Evolutionary conservation across 495 filamentous ascomycete genomes (phyloP), one percentile per base, ranked within the genome.

Genomic region (Aeminium ludgeri): DNA sequence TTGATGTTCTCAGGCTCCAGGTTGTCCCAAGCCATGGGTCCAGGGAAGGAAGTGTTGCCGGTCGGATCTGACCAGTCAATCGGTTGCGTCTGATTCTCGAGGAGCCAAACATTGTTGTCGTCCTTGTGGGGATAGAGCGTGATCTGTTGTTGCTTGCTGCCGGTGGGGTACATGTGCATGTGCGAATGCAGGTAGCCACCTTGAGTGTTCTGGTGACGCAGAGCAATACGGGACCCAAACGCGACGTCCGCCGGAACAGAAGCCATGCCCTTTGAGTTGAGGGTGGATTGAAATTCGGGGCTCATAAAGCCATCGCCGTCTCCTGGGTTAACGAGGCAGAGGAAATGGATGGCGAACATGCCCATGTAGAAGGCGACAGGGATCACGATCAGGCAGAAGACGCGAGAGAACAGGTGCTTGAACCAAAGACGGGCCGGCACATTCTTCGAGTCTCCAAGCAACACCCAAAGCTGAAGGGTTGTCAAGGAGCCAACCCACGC

Each of bases 301-400:
- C 84, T 93, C 89, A 97, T 97, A 68, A 97, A 97, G 39, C 89
- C 89, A 58, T 97, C 89, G 33, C 89, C 89, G 17, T 97, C 89
- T 36, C 89, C 89, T 6, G 89, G 91, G 57, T 97, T 96, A 20
- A 75, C 72, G 20, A 97, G 69, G 65, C 83, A 91, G 45, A 82
- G 48, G 64, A 97, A 96, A 63, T 97, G 89, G 50, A 97, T 86
- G 11, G 70, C 85, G 54, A 97, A 97, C 76, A 96, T 89, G 46
- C 71, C 76, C 65, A 93, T 75, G 64, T 97, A 97, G 63, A 96
- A 93, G 18, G 70, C 73, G 5, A 85, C 41, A 8, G 89, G 89
- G 48, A 96, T 84, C 41, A 91, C 66, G 45, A 97, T 92, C 29
- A 97, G 71, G 55, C 83, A 94, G 66, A 94, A 93, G 18, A 78